phyloP scores from a whole-genome alignment of 2,329 filamentous ascomycete species.

The Colletotrichum abscissum region DNA sequence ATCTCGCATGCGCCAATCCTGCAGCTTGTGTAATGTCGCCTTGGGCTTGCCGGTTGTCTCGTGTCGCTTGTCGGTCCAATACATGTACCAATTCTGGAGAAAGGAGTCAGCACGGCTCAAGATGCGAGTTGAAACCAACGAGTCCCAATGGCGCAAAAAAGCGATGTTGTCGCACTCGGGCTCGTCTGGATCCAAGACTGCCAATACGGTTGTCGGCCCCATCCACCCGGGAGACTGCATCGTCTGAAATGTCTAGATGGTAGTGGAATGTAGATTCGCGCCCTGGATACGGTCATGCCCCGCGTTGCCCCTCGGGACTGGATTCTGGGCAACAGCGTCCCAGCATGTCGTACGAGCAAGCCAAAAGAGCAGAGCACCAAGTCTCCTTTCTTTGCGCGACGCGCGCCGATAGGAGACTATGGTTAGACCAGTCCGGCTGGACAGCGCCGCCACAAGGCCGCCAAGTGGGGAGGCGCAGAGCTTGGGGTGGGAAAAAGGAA shows the following conservation, averaged over 20 bases:
- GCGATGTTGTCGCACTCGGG: neutral
- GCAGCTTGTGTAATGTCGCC: constrained; percentile 71
- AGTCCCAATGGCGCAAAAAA: constrained; percentile 9
- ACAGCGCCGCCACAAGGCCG: neutral
- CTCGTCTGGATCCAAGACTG: neutral
- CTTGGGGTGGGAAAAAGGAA: constrained; percentile 21
- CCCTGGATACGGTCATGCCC: neutral
- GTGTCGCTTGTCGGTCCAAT: constrained; percentile 97
- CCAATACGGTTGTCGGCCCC: neutral
- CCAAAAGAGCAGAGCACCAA: neutral
- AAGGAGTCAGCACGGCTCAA: constrained; percentile 33
- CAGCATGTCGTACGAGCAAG: neutral
- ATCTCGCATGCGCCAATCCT: constrained; percentile 98
- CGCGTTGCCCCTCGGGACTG: constrained; percentile 4
- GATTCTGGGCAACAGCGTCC: neutral
- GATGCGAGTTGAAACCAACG: constrained; percentile 7
- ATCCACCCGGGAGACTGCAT: constrained; percentile 18
- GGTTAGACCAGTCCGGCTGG: constrained; percentile 16
- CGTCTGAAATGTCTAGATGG: neutral
- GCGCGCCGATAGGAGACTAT: constrained; percentile 6
- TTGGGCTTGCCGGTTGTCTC: constrained; percentile 93
- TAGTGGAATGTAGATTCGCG: constrained; percentile 4
- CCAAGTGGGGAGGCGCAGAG: constrained; percentile 9
- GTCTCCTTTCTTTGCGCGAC: constrained; percentile 4
- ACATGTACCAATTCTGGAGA: constrained; percentile 96